A percentile compares a stretch with the other conserved stretches of the same genome.
Conservation (phyloP, 1,284 basidiomycete species). For the Grifola frondosa region DNA sequence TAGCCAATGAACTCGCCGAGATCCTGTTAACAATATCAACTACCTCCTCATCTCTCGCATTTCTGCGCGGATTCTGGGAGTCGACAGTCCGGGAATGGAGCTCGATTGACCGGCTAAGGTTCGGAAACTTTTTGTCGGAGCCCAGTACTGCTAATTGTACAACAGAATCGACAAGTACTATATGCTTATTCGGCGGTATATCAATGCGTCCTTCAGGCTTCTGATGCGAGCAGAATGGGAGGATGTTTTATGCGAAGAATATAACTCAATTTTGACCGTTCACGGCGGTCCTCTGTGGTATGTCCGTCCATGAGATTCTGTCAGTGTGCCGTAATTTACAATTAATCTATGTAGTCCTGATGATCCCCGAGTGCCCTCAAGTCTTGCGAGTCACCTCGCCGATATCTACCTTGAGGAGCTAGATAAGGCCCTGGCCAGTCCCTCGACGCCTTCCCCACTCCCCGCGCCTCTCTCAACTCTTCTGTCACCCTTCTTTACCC, state of each 20-base stretch:
- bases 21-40: conserved; percentile 72
- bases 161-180: conserved; percentile 95
- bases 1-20: conserved; percentile 85
- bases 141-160: background rate
- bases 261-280: conserved; percentile 65
- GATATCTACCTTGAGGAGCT: conserved; percentile 94
- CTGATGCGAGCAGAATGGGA: conserved; percentile 77
- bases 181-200: conserved; percentile 87
- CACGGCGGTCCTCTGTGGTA: conserved; percentile 80
- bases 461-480: conserved; percentile 61
- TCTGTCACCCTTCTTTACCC: conserved; percentile 65
- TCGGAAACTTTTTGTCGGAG: conserved; percentile 19
- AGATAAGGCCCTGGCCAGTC: conserved; percentile 60
- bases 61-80: conserved; percentile 90
- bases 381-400: conserved; percentile 82
- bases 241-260: conserved; percentile 48
- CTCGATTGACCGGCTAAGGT: conserved; percentile 89
- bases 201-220: conserved; percentile 83
- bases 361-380: conserved; percentile 74
- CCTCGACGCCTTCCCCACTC: conserved; percentile 22
- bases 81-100: conserved; percentile 89
- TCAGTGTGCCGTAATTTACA: no score
- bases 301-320: conserved; percentile 27
- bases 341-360: conserved; percentile 52
- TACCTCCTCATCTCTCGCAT: conserved; percentile 63